Base-by-base conservation (phyloP, 352 stramenopile genomes). In the Phytophthora europaea region DNA sequence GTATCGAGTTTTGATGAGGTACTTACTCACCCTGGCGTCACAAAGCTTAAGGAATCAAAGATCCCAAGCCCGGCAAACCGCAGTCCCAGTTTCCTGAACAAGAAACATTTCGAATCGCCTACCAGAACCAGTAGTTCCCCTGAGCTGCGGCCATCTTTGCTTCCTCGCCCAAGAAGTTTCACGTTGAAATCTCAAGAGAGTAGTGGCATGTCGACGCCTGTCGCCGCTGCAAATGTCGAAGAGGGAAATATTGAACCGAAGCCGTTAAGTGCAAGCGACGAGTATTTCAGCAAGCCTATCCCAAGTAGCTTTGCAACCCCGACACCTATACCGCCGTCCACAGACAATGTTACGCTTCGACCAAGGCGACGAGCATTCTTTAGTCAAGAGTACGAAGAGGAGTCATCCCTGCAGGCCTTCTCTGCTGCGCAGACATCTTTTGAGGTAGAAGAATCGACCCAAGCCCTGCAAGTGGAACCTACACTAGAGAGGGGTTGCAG, bases 281-380 rank as follows among this genome's bases (percentile, higher is more conserved):
- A 81, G 7, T 86, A 73, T 67, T 78, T 86, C n/a, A 81, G 73
- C 56, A 79, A 77, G 2, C 69, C 71, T 0, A 81, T 85, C 58
- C 70, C 81, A 16, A 82, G 72, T 55, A 71, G 64, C n/a, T 34
- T 53, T 52, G 73, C 61, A n/a, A 45, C 58, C 8, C 53, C 72
- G 23, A 73, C 64, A 28, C 60, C 70, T 13, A 31, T 65, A 16
- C 67, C 78, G 5, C 70, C 71, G 36, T 72, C 79, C n/a, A 65
- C 64, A 31, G 72, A 81, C 8, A 86, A 82, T 61, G 65, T 86
- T 34, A 85, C 79, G 4, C 43, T 78, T 26, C 76, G 78, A 38
- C 54, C 50, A 51, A 78, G 63, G 52, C 66, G 64, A 23, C 59
- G 57, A 70, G 31, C 20, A 40, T 52, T 64, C 43, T 34, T 59